These are phyloP conservation scores for Eleusine indica DNA, from an alignment of 176 grass and related monocot genomes.

Conservation along the genomic window DNA sequence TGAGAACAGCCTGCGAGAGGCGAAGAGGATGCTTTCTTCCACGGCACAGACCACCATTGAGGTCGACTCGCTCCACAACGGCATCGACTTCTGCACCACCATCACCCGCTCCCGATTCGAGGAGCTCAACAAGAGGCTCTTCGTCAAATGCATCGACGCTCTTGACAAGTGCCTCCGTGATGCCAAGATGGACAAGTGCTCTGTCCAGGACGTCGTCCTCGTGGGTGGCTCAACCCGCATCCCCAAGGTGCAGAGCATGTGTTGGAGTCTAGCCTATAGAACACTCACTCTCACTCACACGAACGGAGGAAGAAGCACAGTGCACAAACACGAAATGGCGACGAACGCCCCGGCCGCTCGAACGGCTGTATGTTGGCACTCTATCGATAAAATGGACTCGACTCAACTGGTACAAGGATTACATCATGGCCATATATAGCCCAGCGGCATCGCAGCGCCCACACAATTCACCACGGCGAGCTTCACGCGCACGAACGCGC, in stretches of 20 bases:
- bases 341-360: too few species aligned
- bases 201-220: conserved; percentile 50
- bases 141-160: conserved; percentile 48
- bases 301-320: too few species aligned
- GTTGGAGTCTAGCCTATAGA: too few species aligned
- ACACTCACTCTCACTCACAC: too few species aligned
- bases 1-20: conserved; percentile 56
- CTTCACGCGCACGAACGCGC: too few species aligned
- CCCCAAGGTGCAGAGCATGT: conserved; percentile 38
- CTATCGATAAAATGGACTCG: too few species aligned
- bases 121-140: conserved; percentile 50
- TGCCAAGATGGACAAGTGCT: conserved; percentile 48
- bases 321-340: too few species aligned
- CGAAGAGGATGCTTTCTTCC: conserved; percentile 58
- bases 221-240: conserved; percentile 64
- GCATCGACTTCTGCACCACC: conserved; percentile 38
- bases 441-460: too few species aligned
- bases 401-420: too few species aligned
- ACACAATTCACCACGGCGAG: too few species aligned
- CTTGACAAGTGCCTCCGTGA: conserved; percentile 51
- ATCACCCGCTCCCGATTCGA: conserved; percentile 54
- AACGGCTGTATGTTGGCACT: too few species aligned
- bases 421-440: too few species aligned
- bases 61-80: conserved; percentile 36
- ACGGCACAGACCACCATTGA: conserved; percentile 46